These are phyloP conservation scores for Microsporum ferrugineum DNA, from an alignment of 2,329 filamentous ascomycete species.

Conservation along the genomic window DNA sequence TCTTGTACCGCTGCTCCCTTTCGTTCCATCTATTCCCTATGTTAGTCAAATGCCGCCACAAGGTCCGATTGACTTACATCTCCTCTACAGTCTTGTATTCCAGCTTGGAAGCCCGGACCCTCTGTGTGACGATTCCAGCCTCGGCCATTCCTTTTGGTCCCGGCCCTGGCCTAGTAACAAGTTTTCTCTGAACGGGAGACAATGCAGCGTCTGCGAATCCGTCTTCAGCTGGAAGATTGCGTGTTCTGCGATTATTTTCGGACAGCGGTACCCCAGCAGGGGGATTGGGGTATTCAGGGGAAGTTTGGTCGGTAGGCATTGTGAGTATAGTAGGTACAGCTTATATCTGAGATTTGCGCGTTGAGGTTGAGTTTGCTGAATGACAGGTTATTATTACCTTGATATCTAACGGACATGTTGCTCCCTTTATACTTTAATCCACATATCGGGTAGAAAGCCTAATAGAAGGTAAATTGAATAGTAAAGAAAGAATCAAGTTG, in stretches of 20 bases:
- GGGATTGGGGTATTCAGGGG: neutral
- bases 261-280: neutral
- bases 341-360: neutral
- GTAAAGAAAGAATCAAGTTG: too few relatives aligned
- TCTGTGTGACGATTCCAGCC: neutral
- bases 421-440: too few relatives aligned
- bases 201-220: too few relatives aligned
- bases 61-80: slow-evolving; percentile 13
- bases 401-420: neutral
- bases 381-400: neutral
- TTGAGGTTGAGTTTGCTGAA: neutral
- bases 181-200: neutral
- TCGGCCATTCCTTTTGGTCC: neutral
- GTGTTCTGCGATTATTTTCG: neutral
- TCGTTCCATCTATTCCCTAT: slow-evolving; percentile 18
- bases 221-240: neutral
- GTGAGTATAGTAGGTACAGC: neutral
- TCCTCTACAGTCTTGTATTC: slow-evolving; percentile 17
- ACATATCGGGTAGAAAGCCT: too few relatives aligned
- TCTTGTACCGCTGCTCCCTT: slow-evolving; percentile 22
- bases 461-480: neutral
- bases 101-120: slow-evolving; percentile 13
- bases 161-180: neutral
- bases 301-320: neutral
- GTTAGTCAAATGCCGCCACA: slow-evolving; percentile 9